A percentile compares a stretch with the other conserved stretches of the same genome.
These are phyloP conservation scores for Cryptococcus sp. DNA, from an alignment of 1,284 basidiomycete species.

Conservation along the genomic window DNA sequence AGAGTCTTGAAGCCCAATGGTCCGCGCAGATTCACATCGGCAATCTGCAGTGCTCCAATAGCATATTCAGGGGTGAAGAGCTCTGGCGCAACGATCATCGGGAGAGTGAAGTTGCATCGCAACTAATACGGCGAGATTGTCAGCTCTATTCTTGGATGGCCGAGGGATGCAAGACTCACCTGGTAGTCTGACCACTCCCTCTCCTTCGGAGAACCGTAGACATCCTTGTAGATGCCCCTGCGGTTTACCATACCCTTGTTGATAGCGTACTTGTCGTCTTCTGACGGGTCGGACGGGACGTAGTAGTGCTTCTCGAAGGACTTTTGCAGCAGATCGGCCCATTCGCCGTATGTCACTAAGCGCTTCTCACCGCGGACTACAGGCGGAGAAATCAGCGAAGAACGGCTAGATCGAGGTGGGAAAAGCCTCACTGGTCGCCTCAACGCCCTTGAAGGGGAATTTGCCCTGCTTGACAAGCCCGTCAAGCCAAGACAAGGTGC, in stretches of 20 bases:
- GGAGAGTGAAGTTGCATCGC: slow-evolving; percentile 87
- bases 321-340: slow-evolving; percentile 78
- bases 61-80: slow-evolving; percentile 83
- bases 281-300: slow-evolving; percentile 73
- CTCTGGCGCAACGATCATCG: slow-evolving; percentile 97
- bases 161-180: slow-evolving; percentile 27
- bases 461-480: slow-evolving; percentile 65
- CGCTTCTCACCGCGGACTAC: slow-evolving; percentile 71
- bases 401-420: background rate
- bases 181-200: slow-evolving; percentile 98
- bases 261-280: slow-evolving; percentile 74
- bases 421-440: slow-evolving; percentile 67
- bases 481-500: slow-evolving; percentile 85
- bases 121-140: slow-evolving; percentile 50
- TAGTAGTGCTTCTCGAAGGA: slow-evolving; percentile 92
- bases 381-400: background rate
- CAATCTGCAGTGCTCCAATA: slow-evolving; percentile 71
- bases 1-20: slow-evolving; percentile 94
- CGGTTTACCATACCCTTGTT: slow-evolving; percentile 76
- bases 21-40: slow-evolving; percentile 72
- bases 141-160: background rate
- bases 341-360: slow-evolving; percentile 84
- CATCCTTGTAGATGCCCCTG: slow-evolving; percentile 97
- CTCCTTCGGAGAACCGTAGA: slow-evolving; percentile 80
- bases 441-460: slow-evolving; percentile 89